Base-by-base conservation (phyloP, 495 filamentous ascomycete genomes). In the Pseudomonodictys pantanalensis region DNA sequence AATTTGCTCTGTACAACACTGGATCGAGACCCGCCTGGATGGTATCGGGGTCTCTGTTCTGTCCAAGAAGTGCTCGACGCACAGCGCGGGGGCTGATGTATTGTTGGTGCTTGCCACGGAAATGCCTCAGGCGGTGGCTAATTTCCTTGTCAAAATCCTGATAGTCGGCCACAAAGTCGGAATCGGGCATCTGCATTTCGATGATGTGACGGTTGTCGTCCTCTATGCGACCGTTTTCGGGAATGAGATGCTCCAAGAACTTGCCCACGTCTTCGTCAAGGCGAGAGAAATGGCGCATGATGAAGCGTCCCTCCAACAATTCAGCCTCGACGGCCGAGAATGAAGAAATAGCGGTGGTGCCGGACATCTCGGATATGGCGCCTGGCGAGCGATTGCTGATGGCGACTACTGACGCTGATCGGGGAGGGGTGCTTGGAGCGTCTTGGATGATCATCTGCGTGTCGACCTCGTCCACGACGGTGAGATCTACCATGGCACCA, bases 1-100 rank as follows among this genome's bases (percentile, higher is more conserved):
- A 42, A 61, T 79, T 79, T n/a, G 76, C 74, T 8, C 67, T 64
- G 23, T 78, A 69, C 2, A 79, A 35, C 18, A 78, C 57, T 15
- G 65, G 52, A 60, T 78, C 73, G 9, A 72, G 69, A 11, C 69
- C 66, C 45, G 58, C 70, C 18, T 55, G 53, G 9, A 53, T 63
- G 3, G 51, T 50, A 7, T 47, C 51, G 25, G 46, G 44, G 33
- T 72, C 63, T 54, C 39, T 52, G n/a, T 62, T 18, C 3, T 38
- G 52, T 1, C 58, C 56, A 41, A 56, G 43, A 15, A 76, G 43
- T 28, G 61, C 64, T 7, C 62, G 62, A 3, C 69, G 45, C 4
- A 73, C 55, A 9, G 65, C 58, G 12, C 33, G 22, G 3, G 46
- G 43, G 20, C 65, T 46, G 45, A 79, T 75, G 49, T 66, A 75